A percentile compares a stretch with the other conserved stretches of the same genome.
Evolutionary conservation across 2,329 filamentous ascomycete species (phyloP).

Genomic region (Penicillium sp.): DNA sequence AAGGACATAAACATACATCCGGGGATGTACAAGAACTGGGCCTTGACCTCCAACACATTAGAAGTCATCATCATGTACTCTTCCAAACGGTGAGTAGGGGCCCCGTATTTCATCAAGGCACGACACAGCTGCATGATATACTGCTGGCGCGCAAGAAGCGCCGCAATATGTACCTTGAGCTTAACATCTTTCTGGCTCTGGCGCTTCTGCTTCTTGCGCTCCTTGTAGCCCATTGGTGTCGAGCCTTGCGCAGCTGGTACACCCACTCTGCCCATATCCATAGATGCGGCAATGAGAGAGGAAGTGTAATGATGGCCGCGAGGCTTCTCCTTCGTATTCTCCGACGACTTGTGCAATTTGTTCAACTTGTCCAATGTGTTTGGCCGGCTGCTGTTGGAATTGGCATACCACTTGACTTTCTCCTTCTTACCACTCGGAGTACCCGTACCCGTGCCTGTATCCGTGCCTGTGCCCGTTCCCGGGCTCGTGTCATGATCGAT

Average conservation of each 20-base stretch:
- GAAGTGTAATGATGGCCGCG: slow-evolving; percentile 26
- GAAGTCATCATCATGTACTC: slow-evolving; percentile 88
- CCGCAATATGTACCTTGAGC: slow-evolving; percentile 64
- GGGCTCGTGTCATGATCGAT: neutral
- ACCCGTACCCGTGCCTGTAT: slow-evolving; percentile 12
- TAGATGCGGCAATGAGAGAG: slow-evolving; percentile 31
- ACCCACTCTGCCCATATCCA: slow-evolving; percentile 30
- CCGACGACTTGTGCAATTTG: neutral
- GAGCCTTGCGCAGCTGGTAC: slow-evolving; percentile 19
- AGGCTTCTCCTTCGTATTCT: neutral
- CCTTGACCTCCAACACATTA: slow-evolving; percentile 80
- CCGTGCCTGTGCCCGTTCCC: neutral
- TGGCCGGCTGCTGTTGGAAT: slow-evolving; percentile 20
- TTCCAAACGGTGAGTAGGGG: slow-evolving; percentile 54
- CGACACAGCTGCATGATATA: slow-evolving; percentile 37
- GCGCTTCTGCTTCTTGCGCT: slow-evolving; percentile 39
- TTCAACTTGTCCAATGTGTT: slow-evolving; percentile 12
- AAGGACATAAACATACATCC: slow-evolving; percentile 59
- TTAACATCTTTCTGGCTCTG: slow-evolving; percentile 48
- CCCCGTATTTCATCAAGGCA: slow-evolving; percentile 35
- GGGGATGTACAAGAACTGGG: slow-evolving; percentile 85
- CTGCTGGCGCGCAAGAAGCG: slow-evolving; percentile 64
- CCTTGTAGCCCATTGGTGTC: slow-evolving; percentile 21
- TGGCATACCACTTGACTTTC: slow-evolving; percentile 38
- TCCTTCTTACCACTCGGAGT: slow-evolving; percentile 29